Conservation (phyloP, 2,329 filamentous ascomycete species). For the Intubia oerlemansii region DNA sequence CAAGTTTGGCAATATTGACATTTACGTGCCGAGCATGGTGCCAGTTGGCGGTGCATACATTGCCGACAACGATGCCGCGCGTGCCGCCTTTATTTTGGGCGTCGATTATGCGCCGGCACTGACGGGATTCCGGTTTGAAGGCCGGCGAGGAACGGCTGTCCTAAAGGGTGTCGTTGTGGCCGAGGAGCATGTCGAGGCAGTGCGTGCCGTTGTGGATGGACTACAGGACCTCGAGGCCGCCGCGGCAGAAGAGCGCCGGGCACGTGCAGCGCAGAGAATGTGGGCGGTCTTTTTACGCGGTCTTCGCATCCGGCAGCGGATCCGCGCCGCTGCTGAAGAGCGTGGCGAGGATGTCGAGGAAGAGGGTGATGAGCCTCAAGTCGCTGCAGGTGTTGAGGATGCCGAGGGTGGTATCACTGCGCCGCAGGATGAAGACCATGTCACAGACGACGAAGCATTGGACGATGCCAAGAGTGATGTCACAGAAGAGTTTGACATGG, state of each 20-base stretch:
- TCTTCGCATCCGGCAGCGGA: constrained; percentile 52
- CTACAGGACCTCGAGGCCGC: constrained; percentile 45
- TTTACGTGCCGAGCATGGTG: constrained; percentile 84
- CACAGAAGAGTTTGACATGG: constrained; percentile 13
- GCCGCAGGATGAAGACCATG: constrained; percentile 1
- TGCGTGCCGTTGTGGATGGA: constrained; percentile 45
- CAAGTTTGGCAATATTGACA: constrained; percentile 80
- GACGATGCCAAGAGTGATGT: constrained; percentile 11
- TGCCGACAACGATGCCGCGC: constrained; percentile 32
- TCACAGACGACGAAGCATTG: constrained; percentile 5
- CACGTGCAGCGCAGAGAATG: constrained; percentile 37
- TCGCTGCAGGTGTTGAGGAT: constrained; percentile 1
- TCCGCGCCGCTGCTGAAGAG: constrained; percentile 35
- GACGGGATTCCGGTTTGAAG: constrained; percentile 74
- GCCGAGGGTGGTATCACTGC: too few relatives aligned
- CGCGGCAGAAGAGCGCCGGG: constrained; percentile 39
- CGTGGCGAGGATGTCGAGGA: constrained; percentile 22
- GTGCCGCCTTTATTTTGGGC: constrained; percentile 53
- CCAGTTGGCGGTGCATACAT: constrained; percentile 64
- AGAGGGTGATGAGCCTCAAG: constrained; percentile 8
- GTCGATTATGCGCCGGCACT: constrained; percentile 81
- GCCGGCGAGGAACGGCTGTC: constrained; percentile 68
- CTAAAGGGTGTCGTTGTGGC: constrained; percentile 61
- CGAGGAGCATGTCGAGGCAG: constrained; percentile 45
- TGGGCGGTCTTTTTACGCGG: constrained; percentile 66